phyloP scores from a whole-genome alignment of 2,329 filamentous ascomycete species.

The Talaromyces albobiverticillius region DNA sequence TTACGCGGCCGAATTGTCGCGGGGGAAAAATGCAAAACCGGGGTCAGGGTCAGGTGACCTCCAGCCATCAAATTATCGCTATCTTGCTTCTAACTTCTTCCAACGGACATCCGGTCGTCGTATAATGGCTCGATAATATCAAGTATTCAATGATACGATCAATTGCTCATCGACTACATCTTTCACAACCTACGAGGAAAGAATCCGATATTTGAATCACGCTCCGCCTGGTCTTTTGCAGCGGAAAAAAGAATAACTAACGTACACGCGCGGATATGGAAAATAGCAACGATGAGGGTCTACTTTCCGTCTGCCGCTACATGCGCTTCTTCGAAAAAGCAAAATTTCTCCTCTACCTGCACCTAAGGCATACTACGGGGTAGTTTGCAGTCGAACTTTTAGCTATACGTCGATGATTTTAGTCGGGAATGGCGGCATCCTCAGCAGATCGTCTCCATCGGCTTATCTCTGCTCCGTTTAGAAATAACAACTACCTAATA shows the following conservation, averaged over 20 bases:
- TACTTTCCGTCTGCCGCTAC: slow-evolving; percentile 9
- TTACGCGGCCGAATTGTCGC: not conserved
- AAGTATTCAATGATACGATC: too few species aligned
- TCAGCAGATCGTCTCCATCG: not conserved
- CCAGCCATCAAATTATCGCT: too few species aligned
- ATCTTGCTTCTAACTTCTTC: too few species aligned
- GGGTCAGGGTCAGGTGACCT: not conserved
- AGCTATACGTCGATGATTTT: not conserved
- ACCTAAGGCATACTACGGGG: not conserved
- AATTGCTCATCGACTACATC: too few species aligned
- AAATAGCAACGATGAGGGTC: too few species aligned
- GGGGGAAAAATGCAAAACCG: not conserved
- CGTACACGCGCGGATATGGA: not conserved
- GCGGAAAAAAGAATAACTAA: not conserved
- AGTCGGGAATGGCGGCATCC: not conserved
- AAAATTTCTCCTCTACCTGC: not conserved
- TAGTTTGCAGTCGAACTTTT: not conserved
- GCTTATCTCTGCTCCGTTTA: not conserved
- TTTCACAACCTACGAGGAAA: too few species aligned
- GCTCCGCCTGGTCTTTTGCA: too few species aligned
- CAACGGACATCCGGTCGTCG: too few species aligned
- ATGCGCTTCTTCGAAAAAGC: slow-evolving; percentile 4
- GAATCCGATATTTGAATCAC: too few species aligned
- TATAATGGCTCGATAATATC: too few species aligned
- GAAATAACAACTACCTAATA: too few species aligned